These are phyloP conservation scores for Dendrobium huoshanense DNA, from an alignment of 106 monocot genomes.

Conservation along the genomic window DNA sequence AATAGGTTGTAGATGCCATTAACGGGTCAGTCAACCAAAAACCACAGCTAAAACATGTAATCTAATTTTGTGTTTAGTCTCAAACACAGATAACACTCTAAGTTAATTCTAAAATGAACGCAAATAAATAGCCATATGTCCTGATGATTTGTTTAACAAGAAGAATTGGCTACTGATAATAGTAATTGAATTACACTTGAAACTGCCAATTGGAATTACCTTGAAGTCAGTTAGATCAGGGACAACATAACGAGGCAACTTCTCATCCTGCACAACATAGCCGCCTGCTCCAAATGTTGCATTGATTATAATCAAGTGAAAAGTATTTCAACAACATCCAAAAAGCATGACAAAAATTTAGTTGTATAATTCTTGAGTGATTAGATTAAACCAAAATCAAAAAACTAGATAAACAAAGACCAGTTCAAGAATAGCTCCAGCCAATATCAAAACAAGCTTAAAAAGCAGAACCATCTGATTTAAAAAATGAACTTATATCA, in stretches of 20 bases:
- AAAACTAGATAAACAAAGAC: no score
- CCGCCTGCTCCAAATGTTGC: constrained; percentile 16
- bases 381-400: no score
- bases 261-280: constrained; percentile 30
- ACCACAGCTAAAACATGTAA: not conserved
- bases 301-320: not conserved
- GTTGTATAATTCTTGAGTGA: no score
- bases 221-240: constrained; percentile 25
- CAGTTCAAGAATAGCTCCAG: not conserved
- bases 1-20: no score
- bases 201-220: constrained; percentile 1
- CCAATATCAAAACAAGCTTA: not conserved
- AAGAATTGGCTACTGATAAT: not conserved
- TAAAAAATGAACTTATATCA: not conserved
- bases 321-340: not conserved
- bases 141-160: not conserved
- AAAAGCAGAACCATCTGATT: not conserved
- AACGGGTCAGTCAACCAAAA: not conserved
- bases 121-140: not conserved
- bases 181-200: not conserved
- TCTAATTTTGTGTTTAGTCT: not conserved
- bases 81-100: not conserved
- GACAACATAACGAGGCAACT: constrained; percentile 28
- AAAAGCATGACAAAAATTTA: no score
- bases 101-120: not conserved